phyloP scores from a whole-genome alignment of 73 alveolate genomes.

The Paramecium biaurelia region DNA sequence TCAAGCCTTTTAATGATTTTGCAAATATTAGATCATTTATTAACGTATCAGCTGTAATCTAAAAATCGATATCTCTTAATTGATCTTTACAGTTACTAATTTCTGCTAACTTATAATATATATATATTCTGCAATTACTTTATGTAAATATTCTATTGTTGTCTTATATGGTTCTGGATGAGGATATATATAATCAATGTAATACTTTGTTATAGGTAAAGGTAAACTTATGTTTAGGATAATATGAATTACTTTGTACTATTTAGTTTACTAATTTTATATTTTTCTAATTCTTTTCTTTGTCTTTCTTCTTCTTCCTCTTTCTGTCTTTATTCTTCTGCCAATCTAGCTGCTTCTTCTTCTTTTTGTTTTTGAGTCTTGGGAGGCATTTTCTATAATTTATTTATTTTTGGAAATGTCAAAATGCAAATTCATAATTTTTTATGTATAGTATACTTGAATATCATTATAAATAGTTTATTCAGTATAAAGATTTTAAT shows the following conservation, averaged over 20 bases:
- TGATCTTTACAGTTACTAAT: not conserved
- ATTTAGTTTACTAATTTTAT: not conserved
- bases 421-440: not conserved
- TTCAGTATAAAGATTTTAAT: not conserved
- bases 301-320: conserved; percentile 24
- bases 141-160: not conserved
- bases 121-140: not conserved
- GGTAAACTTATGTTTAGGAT: not conserved
- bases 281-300: not conserved
- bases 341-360: conserved; percentile 21
- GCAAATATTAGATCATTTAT: not conserved
- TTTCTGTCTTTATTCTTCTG: conserved; percentile 12
- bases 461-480: not conserved
- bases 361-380: conserved; percentile 24
- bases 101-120: not conserved
- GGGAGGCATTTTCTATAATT: conserved; percentile 2
- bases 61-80: not conserved
- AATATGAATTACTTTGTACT: not conserved
- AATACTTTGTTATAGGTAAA: not conserved
- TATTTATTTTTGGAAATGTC: not conserved
- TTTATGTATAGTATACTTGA: not conserved
- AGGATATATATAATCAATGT: not conserved
- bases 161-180: not conserved
- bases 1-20: not conserved
- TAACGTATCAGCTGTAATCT: not conserved